Evolutionary conservation across 1,284 basidiomycete species (phyloP).

Genomic region (Puccinia coronata): DNA sequence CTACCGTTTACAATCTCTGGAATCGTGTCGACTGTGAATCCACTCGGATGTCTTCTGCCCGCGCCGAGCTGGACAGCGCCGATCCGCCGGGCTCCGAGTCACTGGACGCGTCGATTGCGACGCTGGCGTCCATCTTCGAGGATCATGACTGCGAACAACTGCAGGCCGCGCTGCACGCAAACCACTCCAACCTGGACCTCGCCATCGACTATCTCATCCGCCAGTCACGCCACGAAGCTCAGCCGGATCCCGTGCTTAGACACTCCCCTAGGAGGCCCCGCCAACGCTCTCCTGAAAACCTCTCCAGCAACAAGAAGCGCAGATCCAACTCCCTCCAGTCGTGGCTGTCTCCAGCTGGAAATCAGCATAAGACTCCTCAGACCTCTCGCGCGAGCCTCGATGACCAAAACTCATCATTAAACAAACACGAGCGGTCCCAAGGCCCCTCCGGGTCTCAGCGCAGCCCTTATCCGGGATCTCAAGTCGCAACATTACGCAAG

Average conservation of each 20-base stretch:
- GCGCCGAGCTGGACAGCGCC: no score
- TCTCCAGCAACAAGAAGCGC: neutral
- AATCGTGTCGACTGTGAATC: no score
- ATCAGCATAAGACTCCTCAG: neutral
- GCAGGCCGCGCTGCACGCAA: neutral
- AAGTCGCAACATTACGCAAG: neutral
- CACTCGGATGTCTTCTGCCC: no score
- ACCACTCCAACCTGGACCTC: neutral
- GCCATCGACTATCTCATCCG: constrained; percentile 25
- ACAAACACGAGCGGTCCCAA: neutral
- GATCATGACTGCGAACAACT: constrained; percentile 3
- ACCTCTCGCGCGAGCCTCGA: neutral
- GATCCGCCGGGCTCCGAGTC: neutral
- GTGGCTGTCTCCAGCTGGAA: constrained; percentile 2
- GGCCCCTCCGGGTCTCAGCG: neutral
- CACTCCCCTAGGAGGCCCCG: neutral
- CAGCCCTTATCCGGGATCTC: neutral
- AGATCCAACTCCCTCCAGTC: constrained; percentile 2
- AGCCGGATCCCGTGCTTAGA: no score
- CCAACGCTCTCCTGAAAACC: neutral
- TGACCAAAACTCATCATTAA: neutral
- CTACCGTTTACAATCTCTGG: no score
- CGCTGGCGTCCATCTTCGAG: constrained; percentile 26
- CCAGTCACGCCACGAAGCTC: neutral
- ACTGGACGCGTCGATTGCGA: constrained; percentile 1